These are phyloP conservation scores for Irineochytrium annulatum DNA, from an alignment of 192 early-diverging fungal genomes.

Conservation along the genomic window DNA sequence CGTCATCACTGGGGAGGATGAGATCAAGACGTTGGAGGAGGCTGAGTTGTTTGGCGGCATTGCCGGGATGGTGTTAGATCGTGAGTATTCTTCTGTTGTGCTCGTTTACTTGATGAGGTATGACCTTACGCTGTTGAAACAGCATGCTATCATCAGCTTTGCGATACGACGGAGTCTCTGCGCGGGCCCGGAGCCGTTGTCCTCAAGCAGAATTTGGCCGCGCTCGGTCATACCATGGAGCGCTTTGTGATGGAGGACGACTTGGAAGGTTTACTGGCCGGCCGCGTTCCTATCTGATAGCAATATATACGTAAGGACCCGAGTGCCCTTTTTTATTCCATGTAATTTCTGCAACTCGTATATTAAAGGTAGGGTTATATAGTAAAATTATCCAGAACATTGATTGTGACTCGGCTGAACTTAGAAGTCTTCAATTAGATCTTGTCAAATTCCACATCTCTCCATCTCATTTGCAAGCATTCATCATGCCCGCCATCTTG, in stretches of 20 bases:
- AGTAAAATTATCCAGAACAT: too few relatives aligned
- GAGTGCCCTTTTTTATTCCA: too few relatives aligned
- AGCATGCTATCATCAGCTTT: conserved; percentile 30
- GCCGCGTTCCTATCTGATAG: too few relatives aligned
- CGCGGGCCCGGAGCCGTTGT: conserved; percentile 14
- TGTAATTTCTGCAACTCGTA: too few relatives aligned
- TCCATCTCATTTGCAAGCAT: too few relatives aligned
- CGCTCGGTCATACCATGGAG: conserved; percentile 16
- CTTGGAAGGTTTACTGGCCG: conserved; percentile 13
- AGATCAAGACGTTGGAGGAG: conserved; percentile 28
- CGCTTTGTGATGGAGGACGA: conserved; percentile 16
- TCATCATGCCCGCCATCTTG: conserved; percentile 36
- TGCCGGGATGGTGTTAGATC: conserved; percentile 26
- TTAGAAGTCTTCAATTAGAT: too few relatives aligned
- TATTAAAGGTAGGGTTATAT: too few relatives aligned
- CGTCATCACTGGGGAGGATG: conserved; percentile 36
- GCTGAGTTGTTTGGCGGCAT: conserved; percentile 30
- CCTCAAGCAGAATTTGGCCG: conserved; percentile 30
- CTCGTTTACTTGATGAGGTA: background rate
- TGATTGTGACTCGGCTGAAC: too few relatives aligned
- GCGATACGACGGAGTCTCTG: conserved; percentile 15
- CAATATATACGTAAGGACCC: too few relatives aligned
- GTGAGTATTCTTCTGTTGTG: conserved; percentile 9
- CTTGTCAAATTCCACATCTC: too few relatives aligned
- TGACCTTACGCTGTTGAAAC: background rate